Evolutionary conservation across 1,284 basidiomycete genomes (phyloP), one percentile per base, ranked within the genome.

Genomic region (Puccinia triticina): DNA sequence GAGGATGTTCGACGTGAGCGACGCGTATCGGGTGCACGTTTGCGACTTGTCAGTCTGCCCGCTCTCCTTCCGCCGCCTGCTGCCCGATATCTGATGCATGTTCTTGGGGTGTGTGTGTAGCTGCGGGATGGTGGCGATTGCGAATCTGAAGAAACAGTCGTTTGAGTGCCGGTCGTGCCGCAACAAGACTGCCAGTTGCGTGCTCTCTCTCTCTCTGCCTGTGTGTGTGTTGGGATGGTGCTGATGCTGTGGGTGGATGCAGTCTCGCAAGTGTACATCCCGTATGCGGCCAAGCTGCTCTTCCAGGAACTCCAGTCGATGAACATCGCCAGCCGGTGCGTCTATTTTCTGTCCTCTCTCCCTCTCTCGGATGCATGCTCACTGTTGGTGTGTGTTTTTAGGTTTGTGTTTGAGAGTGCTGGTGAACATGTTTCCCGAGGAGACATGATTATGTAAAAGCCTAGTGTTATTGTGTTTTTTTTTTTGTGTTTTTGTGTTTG

Each of bases 21-120:
- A 97, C 87, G 95, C 94, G n/a, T 96, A 96, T 88, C 91, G 95
- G 74, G 89, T 98, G 77, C 96, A 98, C 87, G 94, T 98, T 83
- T 98, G 95, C 87, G 95, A 98, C 87, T 94, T 95, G 93, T 95
- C 84, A 86, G 94, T 90, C 50, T 29, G 18, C 69, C 77, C 40
- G 67, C 43, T 23, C 69, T 80, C 61, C 50, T 73, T 73, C 55
- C 11, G 29, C 7, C 8, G 37, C 1, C 40, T 43, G 66, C 53
- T 73, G 26, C 23, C 3, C 21, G 1, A 29, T 37, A 29, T 37
- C 50, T 57, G 5, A 5, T 74, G 16, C 2, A 18, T 57, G 2
- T 75, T 21, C 23, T 59, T 75, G 26, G 10, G 26, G 7, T 43
- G 26, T 29, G 16, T 32, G 1, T 16, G 14, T 86, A 96, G 93